A percentile compares a stretch with the other conserved stretches of the same genome.
Evolutionary conservation across 2,329 filamentous ascomycete species (phyloP).

Genomic region (Colletotrichum echinochloae): DNA sequence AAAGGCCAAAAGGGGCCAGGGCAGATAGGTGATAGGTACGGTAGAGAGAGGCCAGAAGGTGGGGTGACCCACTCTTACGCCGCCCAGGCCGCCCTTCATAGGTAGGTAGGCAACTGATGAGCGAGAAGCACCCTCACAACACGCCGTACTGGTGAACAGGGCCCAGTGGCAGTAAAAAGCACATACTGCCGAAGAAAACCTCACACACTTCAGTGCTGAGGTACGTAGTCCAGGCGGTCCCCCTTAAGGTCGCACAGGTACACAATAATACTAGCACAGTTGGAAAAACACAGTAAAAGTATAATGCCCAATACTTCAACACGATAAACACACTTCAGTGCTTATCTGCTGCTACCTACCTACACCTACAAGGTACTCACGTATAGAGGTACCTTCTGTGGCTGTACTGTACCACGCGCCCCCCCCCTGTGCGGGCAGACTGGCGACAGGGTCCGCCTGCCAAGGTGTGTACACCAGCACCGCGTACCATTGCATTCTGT

Average conservation of each 20-base stretch:
- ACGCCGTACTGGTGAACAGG: neutral
- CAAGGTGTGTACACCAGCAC: constrained; percentile 21
- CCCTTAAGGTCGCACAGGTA: too few species aligned
- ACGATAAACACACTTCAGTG: too few species aligned
- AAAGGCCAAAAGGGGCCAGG: neutral
- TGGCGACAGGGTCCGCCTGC: constrained; percentile 37
- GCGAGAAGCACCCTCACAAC: neutral
- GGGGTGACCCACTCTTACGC: constrained; percentile 17
- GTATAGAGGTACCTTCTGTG: neutral
- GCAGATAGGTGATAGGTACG: too few species aligned
- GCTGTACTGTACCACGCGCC: neutral
- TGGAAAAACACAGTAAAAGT: too few species aligned
- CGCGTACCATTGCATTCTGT: constrained; percentile 23
- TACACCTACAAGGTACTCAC: too few species aligned
- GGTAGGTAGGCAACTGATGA: constrained; percentile 12
- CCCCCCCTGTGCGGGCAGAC: neutral
- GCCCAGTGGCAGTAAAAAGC: neutral
- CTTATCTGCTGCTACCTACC: too few species aligned
- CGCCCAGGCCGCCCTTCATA: neutral
- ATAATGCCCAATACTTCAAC: too few species aligned
- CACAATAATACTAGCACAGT: too few species aligned
- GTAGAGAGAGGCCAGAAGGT: constrained; percentile 15
- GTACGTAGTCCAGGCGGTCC: too few species aligned
- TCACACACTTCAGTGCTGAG: too few species aligned
- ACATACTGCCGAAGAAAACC: too few species aligned